A percentile compares a stretch with the other conserved stretches of the same genome.
Conservation (phyloP, 805 yeast species). For the Suhomyces kilbournensis region DNA sequence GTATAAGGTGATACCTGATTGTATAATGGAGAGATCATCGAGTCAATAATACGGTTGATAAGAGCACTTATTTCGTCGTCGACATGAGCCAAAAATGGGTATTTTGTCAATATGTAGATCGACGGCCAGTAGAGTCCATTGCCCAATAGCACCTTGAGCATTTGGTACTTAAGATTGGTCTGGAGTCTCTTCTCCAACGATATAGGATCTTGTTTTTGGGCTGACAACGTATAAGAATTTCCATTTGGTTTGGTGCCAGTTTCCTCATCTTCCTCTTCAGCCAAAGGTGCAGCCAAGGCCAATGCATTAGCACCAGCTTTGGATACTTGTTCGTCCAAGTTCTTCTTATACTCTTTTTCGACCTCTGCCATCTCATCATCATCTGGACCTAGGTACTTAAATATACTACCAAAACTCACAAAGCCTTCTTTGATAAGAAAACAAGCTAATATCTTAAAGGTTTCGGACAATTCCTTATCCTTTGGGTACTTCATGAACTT, state of each 20-base stretch:
- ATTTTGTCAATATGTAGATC: conserved; percentile 52
- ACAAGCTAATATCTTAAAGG: conserved; percentile 45
- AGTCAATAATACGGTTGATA: conserved; percentile 49
- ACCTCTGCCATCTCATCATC: conserved; percentile 45
- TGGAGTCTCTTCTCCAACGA: conserved; percentile 16
- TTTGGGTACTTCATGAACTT: conserved; percentile 31
- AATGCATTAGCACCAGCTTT: conserved; percentile 72
- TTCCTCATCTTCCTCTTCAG: conserved; percentile 41
- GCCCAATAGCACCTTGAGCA: conserved; percentile 52
- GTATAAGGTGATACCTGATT: conserved; percentile 17
- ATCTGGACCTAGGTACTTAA: conserved; percentile 53
- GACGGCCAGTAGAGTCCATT: conserved; percentile 65
- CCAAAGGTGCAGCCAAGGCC: conserved; percentile 83
- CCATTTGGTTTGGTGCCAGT: neutral
- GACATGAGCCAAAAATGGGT: conserved; percentile 58
- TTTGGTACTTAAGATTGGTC: conserved; percentile 26
- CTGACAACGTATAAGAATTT: neutral
- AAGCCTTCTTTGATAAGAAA: conserved; percentile 64
- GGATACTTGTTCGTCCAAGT: conserved; percentile 53
- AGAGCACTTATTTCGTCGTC: conserved; percentile 48
- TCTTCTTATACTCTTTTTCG: conserved; percentile 43
- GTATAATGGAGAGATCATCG: conserved; percentile 50
- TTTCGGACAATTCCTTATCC: conserved; percentile 39
- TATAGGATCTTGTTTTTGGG: neutral
- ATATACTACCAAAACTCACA: conserved; percentile 60